Evolutionary conservation across 257 asterid genomes (phyloP), one percentile per base, ranked within the genome.

Genomic region (Solanum piurae): DNA sequence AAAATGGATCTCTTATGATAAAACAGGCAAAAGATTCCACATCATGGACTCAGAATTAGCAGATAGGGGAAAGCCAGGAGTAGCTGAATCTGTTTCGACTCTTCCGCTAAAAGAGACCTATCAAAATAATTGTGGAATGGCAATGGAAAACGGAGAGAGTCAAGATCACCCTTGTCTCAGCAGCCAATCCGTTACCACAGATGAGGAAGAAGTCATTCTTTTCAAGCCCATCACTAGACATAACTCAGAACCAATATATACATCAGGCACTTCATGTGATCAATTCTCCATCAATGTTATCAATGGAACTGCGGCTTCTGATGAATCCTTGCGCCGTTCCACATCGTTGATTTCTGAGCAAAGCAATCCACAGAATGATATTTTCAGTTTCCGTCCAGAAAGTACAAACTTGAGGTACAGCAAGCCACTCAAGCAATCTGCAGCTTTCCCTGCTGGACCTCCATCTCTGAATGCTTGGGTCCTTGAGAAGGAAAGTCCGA

Each of bases 401-500:
- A 75, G 86, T 80, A 12, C 66, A 12, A 86, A 84, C 49, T 16
- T 72, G 46, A 88, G 87, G 40, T 86, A 34, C 73, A 87, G 16
- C 87, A 89, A 83, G 66, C 89, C 88, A 62, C 87, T 84, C 36
- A 91, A 88, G 82, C 93, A 92, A 37, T 87, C 92, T 86, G 83
- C 90, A 16, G 68, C 89, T 66, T 94, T 89, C 87, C 91, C 92
- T 55, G 89, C 92, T 4, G 96, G 98, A 38, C 98, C 99, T 29
- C 98, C 98, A 55, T 96, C 98, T 74, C 96, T 96, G 75, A 95
- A 90, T 87, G 93, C 92, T 8, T 96, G 98, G 99, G 96, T 95
- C 89, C 89, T 90, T 77, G 88, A 88, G 83, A 88, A 75, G 76
- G 95, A 90, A 84, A 89, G 60, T 52, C 87, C 91, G 3, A 87